These are phyloP conservation scores for Maudiozyma bulderi DNA, from an alignment of 805 yeast species.

Conservation along the genomic window DNA sequence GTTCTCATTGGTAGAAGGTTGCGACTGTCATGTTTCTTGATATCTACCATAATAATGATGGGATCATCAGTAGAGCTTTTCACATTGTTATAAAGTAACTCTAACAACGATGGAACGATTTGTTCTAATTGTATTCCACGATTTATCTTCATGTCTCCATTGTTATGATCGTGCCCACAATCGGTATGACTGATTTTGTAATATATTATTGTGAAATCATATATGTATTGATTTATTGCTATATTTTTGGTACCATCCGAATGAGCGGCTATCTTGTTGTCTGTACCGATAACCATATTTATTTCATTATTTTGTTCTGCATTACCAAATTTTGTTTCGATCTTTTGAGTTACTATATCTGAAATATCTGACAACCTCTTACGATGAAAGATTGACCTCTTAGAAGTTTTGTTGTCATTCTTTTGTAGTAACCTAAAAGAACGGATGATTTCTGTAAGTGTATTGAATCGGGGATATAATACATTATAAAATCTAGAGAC, in stretches of 20 bases:
- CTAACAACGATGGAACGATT: constrained; percentile 25
- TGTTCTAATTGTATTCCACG: constrained; percentile 25
- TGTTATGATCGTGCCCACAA: constrained; percentile 16
- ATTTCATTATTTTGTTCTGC: too few relatives aligned
- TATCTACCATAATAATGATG: constrained; percentile 36
- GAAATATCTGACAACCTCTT: not conserved
- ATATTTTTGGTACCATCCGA: not conserved
- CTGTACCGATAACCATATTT: too few relatives aligned
- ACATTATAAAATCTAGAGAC: constrained; percentile 53
- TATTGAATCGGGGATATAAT: constrained; percentile 69
- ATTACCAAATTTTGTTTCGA: not conserved
- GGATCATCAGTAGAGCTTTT: constrained; percentile 9
- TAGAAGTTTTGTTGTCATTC: not conserved
- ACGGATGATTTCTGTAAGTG: constrained; percentile 41
- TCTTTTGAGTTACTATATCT: not conserved
- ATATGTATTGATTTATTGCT: constrained; percentile 13
- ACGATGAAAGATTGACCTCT: not conserved
- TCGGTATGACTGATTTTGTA: constrained; percentile 24
- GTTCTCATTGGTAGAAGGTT: constrained; percentile 43
- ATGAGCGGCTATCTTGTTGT: too few relatives aligned
- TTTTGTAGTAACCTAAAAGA: constrained; percentile 11
- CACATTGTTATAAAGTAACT: constrained; percentile 7
- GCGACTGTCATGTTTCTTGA: constrained; percentile 36
- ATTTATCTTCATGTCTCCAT: constrained; percentile 12
- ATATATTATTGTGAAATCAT: constrained; percentile 32